Percentiles rank a stretch among this genome's conserved stretches.
Conservation (phyloP, 192 early-diverging fungal species). For the Neocallimastix lanati region DNA sequence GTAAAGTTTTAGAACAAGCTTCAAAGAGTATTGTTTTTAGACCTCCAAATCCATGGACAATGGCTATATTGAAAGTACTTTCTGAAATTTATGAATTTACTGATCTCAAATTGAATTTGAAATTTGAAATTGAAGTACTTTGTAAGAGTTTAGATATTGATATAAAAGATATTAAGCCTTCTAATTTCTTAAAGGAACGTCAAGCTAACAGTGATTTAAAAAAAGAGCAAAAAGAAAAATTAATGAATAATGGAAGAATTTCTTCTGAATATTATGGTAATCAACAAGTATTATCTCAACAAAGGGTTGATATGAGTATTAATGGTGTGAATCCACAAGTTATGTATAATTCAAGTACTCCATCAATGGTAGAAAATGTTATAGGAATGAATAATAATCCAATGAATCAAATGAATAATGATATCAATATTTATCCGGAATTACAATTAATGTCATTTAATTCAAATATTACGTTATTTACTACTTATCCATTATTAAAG, state of each 20-base stretch:
- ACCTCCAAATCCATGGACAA: slow-evolving; percentile 93
- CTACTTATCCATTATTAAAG: background rate
- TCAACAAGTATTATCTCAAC: background rate
- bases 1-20: slow-evolving; percentile 88
- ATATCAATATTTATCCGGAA: background rate
- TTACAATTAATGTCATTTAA: background rate
- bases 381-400: background rate
- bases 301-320: background rate
- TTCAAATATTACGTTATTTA: background rate
- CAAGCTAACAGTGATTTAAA: background rate
- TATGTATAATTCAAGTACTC: background rate
- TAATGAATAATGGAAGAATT: background rate
- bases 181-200: background rate
- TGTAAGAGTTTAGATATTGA: slow-evolving; percentile 80
- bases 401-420: background rate
- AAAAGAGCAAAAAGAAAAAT: background rate
- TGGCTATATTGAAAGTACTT: slow-evolving; percentile 79
- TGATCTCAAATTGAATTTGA: slow-evolving; percentile 83
- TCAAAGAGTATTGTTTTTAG: slow-evolving; percentile 69
- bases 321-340: background rate
- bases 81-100: slow-evolving; percentile 86
- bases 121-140: slow-evolving; percentile 95
- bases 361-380: background rate
- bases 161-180: background rate
- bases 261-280: background rate